These are phyloP conservation scores for Thraustochytrium sp. DNA, from an alignment of 352 stramenopile genomes.

Conservation along the genomic window DNA sequence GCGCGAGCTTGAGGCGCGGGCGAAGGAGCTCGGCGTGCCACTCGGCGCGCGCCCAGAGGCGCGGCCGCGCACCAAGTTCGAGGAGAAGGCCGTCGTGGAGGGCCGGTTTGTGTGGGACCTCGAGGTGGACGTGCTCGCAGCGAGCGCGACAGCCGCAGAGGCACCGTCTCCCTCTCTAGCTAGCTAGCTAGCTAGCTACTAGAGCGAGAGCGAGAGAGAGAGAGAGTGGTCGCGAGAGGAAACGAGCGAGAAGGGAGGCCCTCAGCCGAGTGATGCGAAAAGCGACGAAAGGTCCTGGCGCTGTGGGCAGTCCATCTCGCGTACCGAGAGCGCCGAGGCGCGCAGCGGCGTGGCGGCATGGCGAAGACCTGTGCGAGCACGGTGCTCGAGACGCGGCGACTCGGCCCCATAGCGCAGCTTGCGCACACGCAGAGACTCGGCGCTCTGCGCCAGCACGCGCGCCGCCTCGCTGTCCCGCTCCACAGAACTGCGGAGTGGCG, in stretches of 20 bases:
- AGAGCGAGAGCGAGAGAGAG: too few species aligned
- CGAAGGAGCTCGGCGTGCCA: not conserved
- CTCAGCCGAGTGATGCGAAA: not conserved
- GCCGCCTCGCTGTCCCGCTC: not conserved
- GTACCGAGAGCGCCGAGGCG: not conserved
- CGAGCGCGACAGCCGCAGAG: too few species aligned
- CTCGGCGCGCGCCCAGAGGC: not conserved
- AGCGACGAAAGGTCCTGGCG: not conserved
- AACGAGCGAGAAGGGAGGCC: too few species aligned
- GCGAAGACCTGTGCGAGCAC: not conserved
- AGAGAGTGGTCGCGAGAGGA: too few species aligned
- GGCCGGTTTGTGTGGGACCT: constrained; percentile 33
- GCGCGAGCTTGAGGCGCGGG: too few species aligned
- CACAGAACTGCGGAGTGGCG: not conserved
- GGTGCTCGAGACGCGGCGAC: not conserved
- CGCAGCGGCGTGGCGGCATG: not conserved
- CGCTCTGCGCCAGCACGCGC: not conserved
- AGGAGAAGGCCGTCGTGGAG: not conserved
- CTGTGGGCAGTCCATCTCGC: too few species aligned
- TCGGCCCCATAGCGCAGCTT: not conserved
- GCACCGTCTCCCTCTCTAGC: too few species aligned
- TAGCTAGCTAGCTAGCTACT: too few species aligned
- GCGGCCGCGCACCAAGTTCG: constrained; percentile 11
- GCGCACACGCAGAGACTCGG: not conserved
- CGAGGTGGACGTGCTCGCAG: not conserved